These are phyloP conservation scores for Lichtheimia corymbifera DNA, from an alignment of 371 early-diverging fungal genomes.

Conservation along the genomic window DNA sequence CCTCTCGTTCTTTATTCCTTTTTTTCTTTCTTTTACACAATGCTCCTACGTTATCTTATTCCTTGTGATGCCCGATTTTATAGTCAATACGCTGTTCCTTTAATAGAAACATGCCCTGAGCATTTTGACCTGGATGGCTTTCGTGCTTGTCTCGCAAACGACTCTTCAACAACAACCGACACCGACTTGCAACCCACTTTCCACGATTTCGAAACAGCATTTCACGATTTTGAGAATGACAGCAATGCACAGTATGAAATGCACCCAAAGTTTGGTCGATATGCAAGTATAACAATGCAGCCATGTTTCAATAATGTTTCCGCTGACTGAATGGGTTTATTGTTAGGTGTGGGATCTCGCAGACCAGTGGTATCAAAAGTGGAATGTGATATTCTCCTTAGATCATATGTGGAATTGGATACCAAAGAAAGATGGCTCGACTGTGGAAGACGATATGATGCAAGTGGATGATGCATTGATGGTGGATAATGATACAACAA, in stretches of 20 bases:
- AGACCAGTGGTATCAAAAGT: conserved; percentile 53
- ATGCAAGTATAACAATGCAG: conserved; percentile 26
- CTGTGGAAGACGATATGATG: conserved; percentile 14
- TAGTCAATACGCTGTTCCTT: conserved; percentile 34
- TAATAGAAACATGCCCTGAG: conserved; percentile 25
- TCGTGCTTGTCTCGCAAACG: conserved; percentile 18
- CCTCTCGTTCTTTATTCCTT: conserved; percentile 10
- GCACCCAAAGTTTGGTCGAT: conserved; percentile 44
- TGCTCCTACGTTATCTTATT: conserved; percentile 34
- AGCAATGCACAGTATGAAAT: conserved; percentile 40
- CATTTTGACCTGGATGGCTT: conserved; percentile 43
- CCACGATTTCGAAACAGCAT: conserved; percentile 19
- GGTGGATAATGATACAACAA: conserved; percentile 19
- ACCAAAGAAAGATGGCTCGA: background rate
- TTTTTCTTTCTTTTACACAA: conserved; percentile 7
- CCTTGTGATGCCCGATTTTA: conserved; percentile 38
- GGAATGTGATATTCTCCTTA: conserved; percentile 43
- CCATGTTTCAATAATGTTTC: background rate
- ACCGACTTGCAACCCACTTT: background rate
- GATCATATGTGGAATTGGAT: conserved; percentile 52
- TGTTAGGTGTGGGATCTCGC: conserved; percentile 45
- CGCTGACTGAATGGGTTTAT: background rate
- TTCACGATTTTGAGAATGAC: conserved; percentile 32
- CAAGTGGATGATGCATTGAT: conserved; percentile 3
- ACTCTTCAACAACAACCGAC: conserved; percentile 1